A percentile compares a stretch with the other conserved stretches of the same genome.
These are phyloP conservation scores for Xylaria sp. DNA, from an alignment of 2,329 filamentous ascomycete species.

Conservation along the genomic window DNA sequence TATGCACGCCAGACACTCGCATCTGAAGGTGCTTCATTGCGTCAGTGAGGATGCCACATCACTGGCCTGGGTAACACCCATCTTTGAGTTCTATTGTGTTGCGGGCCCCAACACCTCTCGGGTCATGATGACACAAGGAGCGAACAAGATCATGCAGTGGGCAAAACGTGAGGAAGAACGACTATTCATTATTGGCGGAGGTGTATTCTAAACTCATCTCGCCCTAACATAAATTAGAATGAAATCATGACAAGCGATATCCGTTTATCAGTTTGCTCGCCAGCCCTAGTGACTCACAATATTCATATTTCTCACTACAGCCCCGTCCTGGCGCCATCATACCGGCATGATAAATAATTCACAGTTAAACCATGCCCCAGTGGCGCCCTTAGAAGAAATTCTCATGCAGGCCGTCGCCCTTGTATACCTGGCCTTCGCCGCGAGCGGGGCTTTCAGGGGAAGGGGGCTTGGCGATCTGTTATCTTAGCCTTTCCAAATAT, in stretches of 20 bases:
- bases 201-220: slow-evolving; percentile 71
- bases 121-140: slow-evolving; percentile 79
- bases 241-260: not conserved
- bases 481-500: too few species aligned
- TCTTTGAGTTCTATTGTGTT: slow-evolving; percentile 97
- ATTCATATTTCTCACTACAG: not conserved
- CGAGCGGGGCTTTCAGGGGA: too few species aligned
- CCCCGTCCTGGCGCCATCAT: not conserved
- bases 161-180: slow-evolving; percentile 91
- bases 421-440: too few species aligned
- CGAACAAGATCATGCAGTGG: slow-evolving; percentile 92
- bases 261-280: not conserved
- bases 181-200: slow-evolving; percentile 97
- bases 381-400: too few species aligned
- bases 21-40: slow-evolving; percentile 87
- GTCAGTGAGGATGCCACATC: slow-evolving; percentile 80
- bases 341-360: not conserved
- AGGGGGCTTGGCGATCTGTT: too few species aligned
- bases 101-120: slow-evolving; percentile 77
- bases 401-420: too few species aligned
- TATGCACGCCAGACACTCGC: slow-evolving; percentile 85
- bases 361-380: not conserved
- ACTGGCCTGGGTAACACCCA: slow-evolving; percentile 89
- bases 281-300: not conserved
- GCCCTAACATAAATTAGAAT: not conserved